Percentiles rank a stretch among this genome's conserved stretches.
Evolutionary conservation across 2,329 filamentous ascomycete species (phyloP).

Genomic region (Chaetomium strumarium): DNA sequence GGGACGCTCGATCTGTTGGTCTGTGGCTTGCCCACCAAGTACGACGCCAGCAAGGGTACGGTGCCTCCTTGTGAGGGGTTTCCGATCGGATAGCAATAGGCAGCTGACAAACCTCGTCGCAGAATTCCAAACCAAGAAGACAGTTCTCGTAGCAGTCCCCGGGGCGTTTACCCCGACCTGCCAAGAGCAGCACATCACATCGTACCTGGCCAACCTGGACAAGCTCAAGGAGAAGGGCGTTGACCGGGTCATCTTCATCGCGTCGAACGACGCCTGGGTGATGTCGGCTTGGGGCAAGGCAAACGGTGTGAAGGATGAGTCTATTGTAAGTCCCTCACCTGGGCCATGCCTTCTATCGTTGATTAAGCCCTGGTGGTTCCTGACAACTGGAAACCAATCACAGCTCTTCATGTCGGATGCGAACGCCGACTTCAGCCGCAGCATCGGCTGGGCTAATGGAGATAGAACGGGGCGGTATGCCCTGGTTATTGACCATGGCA

Average conservation of each 20-base stretch:
- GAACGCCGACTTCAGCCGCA: slow-evolving; percentile 65
- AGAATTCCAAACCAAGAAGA: slow-evolving; percentile 54
- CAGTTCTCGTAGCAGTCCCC: slow-evolving; percentile 51
- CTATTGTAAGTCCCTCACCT: slow-evolving; percentile 39
- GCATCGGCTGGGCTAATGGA: slow-evolving; percentile 69
- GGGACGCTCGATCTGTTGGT: slow-evolving; percentile 64
- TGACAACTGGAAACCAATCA: background rate
- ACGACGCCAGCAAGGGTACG: slow-evolving; percentile 69
- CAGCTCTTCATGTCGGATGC: slow-evolving; percentile 71
- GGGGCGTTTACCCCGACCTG: slow-evolving; percentile 85
- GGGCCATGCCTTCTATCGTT: background rate
- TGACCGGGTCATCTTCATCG: slow-evolving; percentile 74
- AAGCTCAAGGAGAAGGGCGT: slow-evolving; percentile 74
- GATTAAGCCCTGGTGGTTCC: background rate
- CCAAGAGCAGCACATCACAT: slow-evolving; percentile 73
- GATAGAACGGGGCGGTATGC: slow-evolving; percentile 75
- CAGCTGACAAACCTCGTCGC: slow-evolving; percentile 1
- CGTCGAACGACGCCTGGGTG: slow-evolving; percentile 79
- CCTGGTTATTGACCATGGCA: slow-evolving; percentile 76
- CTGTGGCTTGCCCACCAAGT: slow-evolving; percentile 73
- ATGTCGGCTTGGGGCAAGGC: slow-evolving; percentile 90
- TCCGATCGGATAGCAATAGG: background rate
- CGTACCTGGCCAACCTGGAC: slow-evolving; percentile 67
- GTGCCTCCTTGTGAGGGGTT: background rate
- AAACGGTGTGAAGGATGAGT: slow-evolving; percentile 68